These are phyloP conservation scores for Talaromyces islandicus DNA, from an alignment of 2,329 filamentous ascomycete genomes.

Conservation along the genomic window DNA sequence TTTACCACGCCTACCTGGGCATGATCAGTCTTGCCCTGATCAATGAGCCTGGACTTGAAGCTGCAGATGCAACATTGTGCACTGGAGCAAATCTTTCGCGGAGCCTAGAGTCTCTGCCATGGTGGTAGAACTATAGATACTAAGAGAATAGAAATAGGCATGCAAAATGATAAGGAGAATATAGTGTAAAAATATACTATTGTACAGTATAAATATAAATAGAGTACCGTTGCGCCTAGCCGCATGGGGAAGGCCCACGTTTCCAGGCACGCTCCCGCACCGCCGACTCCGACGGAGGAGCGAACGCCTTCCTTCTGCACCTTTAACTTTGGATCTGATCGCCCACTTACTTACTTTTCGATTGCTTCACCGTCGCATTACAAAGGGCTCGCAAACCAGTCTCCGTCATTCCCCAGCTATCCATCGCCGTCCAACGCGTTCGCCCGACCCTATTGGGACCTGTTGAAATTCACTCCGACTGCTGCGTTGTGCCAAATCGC, in stretches of 20 bases:
- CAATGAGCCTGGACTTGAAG: conserved; percentile 62
- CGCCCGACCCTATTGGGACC: not conserved
- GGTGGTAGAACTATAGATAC: conserved; percentile 23
- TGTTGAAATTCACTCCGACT: not conserved
- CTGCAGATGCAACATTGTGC: conserved; percentile 70
- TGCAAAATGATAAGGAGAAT: not conserved
- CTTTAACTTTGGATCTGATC: not conserved
- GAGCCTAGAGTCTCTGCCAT: conserved; percentile 35
- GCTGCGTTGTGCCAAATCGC: not conserved
- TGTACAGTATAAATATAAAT: not conserved
- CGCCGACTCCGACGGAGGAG: not conserved
- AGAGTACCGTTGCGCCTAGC: not conserved
- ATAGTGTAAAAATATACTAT: not conserved
- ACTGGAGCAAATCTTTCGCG: conserved; percentile 52
- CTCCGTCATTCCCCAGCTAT: not conserved
- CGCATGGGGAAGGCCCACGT: conserved; percentile 3
- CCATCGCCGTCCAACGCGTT: not conserved
- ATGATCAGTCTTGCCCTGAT: conserved; percentile 72
- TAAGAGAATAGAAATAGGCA: not conserved
- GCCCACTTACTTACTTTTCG: not conserved
- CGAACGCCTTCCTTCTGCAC: not conserved
- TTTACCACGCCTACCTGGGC: conserved; percentile 87
- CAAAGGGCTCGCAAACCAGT: not conserved
- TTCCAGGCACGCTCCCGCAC: not conserved
- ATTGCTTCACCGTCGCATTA: not conserved